Evolutionary conservation across 352 stramenopile genomes (phyloP), one percentile per base, ranked within the genome.

Genomic region (Globisporangium middletonii): DNA sequence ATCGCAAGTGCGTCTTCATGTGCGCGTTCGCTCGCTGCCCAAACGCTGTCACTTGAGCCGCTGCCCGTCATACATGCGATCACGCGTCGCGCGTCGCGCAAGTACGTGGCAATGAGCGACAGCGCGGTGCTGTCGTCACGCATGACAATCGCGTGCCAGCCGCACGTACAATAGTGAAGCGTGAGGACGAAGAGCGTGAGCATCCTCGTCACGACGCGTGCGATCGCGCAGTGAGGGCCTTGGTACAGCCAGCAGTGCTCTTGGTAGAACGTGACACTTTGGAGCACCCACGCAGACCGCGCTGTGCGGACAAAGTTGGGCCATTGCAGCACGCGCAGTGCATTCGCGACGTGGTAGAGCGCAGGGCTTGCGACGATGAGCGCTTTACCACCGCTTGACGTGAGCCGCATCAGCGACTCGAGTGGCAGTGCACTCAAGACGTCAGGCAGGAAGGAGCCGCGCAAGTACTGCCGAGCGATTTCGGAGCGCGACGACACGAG

Each of bases 381-480:
- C 26, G 41, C 13, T n/a, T 2, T 53, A 45, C 2, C 12, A 2
- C 38, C 30, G 23, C 43, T 9, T 0, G 28, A 42, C 23, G 37
- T 33, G 23, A 54, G 35, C 13, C 19, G 30, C 6, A 47, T n/a
- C 9, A 54, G 15, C 5, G 27, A 30, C 37, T 55, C 46, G 18
- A 50, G 48, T 12, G 55, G 46, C 33, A 60, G 7, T 33, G 46
- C 55, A 19, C 55, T 50, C 46, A 60, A 13, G 16, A 63, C 27
- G n/a, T 57, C 57, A 18, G n/a, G 49, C 2, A 15, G 12, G 12
- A 57, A 42, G 9, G 26, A 7, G 5, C 49, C 38, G 27, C 37
- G 42, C 16, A 62, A 38, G n/a, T 62, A 62, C 15, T 18, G 48
- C 16, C 19, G 27, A 2, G 57, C 49, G 28, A 52, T 62, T 9